These are phyloP conservation scores for Discostella pseudostelligera DNA, from an alignment of 108 stramenopile species.

Conservation along the genomic window DNA sequence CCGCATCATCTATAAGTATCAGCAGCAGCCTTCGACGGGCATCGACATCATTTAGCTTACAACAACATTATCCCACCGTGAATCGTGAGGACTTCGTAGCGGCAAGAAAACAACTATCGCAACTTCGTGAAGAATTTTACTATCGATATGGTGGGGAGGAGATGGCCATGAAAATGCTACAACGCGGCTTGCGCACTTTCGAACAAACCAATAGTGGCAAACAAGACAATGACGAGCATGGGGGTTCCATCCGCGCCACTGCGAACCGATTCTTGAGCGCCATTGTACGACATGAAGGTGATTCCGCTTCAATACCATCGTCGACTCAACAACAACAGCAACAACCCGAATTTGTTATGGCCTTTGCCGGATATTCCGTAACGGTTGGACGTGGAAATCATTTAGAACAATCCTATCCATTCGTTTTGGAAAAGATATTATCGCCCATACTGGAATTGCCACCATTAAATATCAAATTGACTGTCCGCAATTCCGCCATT, in stretches of 20 bases:
- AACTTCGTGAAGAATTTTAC: conserved; percentile 35
- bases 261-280: conserved; percentile 28
- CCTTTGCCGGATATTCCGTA: conserved; percentile 85
- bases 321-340: conserved; percentile 10
- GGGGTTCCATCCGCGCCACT: conserved; percentile 11
- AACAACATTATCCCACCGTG: background rate
- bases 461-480: conserved; percentile 51
- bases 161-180: conserved; percentile 30
- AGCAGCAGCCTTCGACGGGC: conserved; percentile 14
- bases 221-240: background rate
- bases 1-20: background rate
- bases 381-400: conserved; percentile 84
- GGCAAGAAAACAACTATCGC: conserved; percentile 14
- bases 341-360: conserved; percentile 37
- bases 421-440: conserved; percentile 60
- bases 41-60: background rate
- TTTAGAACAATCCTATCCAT: conserved; percentile 77
- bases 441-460: conserved; percentile 27
- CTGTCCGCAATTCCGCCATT: conserved; percentile 78
- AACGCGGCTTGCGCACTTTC: conserved; percentile 34
- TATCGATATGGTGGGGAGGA: conserved; percentile 41
- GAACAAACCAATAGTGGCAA: background rate
- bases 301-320: background rate
- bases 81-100: conserved; percentile 15
- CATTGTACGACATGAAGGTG: conserved; percentile 22